Conservation (phyloP, 306 rosid species). For the Fragaria ananassa region DNA sequence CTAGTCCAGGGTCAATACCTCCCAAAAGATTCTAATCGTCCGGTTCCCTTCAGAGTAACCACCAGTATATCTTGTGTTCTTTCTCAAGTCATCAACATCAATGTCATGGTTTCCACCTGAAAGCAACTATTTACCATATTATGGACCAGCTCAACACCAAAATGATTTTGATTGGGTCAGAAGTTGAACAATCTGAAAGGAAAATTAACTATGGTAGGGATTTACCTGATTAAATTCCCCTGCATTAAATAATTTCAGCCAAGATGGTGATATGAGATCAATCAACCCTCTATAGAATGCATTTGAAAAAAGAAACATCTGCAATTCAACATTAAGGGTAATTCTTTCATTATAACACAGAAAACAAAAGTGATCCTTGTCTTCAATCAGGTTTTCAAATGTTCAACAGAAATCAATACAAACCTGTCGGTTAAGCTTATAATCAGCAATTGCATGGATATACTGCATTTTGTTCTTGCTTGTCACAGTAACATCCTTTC, state of each 20-base stretch:
- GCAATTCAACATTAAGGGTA: slow-evolving; percentile 41
- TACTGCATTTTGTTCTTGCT: slow-evolving; percentile 92
- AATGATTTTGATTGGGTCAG: slow-evolving; percentile 14
- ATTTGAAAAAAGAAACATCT: slow-evolving; percentile 84
- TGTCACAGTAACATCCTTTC: slow-evolving; percentile 80
- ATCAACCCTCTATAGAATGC: slow-evolving; percentile 84
- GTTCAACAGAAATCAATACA: slow-evolving; percentile 7
- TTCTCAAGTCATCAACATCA: slow-evolving; percentile 81
- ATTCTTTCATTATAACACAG: not conserved
- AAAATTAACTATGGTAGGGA: not conserved
- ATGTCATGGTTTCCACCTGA: slow-evolving; percentile 96
- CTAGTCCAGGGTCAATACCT: slow-evolving; percentile 46
- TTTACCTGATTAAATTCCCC: slow-evolving; percentile 95
- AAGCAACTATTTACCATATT: slow-evolving; percentile 65
- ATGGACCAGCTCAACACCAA: slow-evolving; percentile 30
- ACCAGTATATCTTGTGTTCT: slow-evolving; percentile 84
- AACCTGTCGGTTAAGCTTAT: slow-evolving; percentile 96
- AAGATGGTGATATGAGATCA: slow-evolving; percentile 91
- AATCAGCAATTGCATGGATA: slow-evolving; percentile 93
- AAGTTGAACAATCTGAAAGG: slow-evolving; percentile 1
- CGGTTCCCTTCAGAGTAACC: slow-evolving; percentile 87
- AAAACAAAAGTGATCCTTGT: slow-evolving; percentile 12
- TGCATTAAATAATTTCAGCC: slow-evolving; percentile 94
- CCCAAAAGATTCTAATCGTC: slow-evolving; percentile 85
- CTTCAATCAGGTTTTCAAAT: slow-evolving; percentile 14